Conservation (phyloP, 352 stramenopile species). For the Phytophthora crassamura region DNA sequence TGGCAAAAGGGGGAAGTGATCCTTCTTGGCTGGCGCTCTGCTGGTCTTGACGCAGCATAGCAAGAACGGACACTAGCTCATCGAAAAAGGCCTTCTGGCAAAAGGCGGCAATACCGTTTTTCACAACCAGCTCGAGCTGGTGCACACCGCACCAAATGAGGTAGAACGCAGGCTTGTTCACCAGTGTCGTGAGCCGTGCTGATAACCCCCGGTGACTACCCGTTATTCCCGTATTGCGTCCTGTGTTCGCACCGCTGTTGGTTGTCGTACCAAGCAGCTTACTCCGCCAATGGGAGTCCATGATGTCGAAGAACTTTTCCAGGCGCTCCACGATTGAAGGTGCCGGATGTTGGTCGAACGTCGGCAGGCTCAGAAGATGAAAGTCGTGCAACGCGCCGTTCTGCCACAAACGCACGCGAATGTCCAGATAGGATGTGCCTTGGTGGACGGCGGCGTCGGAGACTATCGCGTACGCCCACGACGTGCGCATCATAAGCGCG, state of each 20-base stretch:
- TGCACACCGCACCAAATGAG: slow-evolving; percentile 68
- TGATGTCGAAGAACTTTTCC: slow-evolving; percentile 47
- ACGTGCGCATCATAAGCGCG: slow-evolving; percentile 66
- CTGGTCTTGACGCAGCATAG: slow-evolving; percentile 40
- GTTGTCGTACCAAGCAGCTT: slow-evolving; percentile 64
- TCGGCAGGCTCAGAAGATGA: slow-evolving; percentile 55
- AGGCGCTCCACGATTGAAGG: slow-evolving; percentile 46
- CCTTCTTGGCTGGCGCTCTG: slow-evolving; percentile 11
- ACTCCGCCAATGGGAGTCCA: slow-evolving; percentile 57
- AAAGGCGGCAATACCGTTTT: slow-evolving; percentile 55
- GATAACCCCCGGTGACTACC: slow-evolving; percentile 58
- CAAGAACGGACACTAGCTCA: slow-evolving; percentile 53
- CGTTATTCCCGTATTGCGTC: slow-evolving; percentile 48
- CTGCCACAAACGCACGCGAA: slow-evolving; percentile 65
- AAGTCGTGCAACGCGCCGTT: slow-evolving; percentile 61
- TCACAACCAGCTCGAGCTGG: slow-evolving; percentile 66
- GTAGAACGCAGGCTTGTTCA: slow-evolving; percentile 58
- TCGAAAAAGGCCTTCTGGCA: slow-evolving; percentile 62
- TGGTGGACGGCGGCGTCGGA: slow-evolving; percentile 61
- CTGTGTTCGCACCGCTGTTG: slow-evolving; percentile 48
- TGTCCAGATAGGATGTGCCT: slow-evolving; percentile 58
- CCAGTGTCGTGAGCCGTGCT: slow-evolving; percentile 48
- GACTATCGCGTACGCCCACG: slow-evolving; percentile 59
- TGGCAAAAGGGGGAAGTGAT: slow-evolving; percentile 21
- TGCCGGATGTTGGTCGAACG: slow-evolving; percentile 52